A percentile compares a stretch with the other conserved stretches of the same genome.
phyloP scores from a whole-genome alignment of 257 asterid species.

The Solanum okadae region DNA sequence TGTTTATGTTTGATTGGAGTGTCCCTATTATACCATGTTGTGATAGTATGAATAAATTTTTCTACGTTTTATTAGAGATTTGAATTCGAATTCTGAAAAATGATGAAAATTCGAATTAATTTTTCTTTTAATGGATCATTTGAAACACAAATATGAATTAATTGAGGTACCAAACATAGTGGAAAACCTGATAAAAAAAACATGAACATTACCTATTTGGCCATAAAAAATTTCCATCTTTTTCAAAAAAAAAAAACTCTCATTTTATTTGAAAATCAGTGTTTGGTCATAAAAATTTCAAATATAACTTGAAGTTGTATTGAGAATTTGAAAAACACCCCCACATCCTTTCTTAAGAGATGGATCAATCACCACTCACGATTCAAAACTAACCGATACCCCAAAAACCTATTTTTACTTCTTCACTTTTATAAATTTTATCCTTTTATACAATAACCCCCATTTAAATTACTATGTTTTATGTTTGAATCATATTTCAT shows the following conservation, averaged over 20 bases:
- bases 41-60: too few relatives aligned
- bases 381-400: neutral
- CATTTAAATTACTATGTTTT: too few relatives aligned
- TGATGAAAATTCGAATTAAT: too few relatives aligned
- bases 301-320: neutral
- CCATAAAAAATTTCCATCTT: too few relatives aligned
- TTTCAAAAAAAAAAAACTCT: fast-evolving
- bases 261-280: too few relatives aligned
- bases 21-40: neutral
- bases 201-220: neutral
- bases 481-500: neutral
- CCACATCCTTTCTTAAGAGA: neutral
- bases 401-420: neutral
- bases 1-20: neutral
- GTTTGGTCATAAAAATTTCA: neutral
- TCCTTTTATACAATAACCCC: neutral
- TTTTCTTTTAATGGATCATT: too few relatives aligned
- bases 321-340: neutral
- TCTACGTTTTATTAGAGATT: neutral
- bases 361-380: neutral
- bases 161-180: neutral
- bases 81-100: too few relatives aligned
- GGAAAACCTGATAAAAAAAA: neutral
- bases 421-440: too few relatives aligned
- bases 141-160: neutral